Evolutionary conservation across 2,329 filamentous ascomycete species (phyloP), one percentile per base, ranked within the genome.

Genomic region (Dactylellina drechsleri): DNA sequence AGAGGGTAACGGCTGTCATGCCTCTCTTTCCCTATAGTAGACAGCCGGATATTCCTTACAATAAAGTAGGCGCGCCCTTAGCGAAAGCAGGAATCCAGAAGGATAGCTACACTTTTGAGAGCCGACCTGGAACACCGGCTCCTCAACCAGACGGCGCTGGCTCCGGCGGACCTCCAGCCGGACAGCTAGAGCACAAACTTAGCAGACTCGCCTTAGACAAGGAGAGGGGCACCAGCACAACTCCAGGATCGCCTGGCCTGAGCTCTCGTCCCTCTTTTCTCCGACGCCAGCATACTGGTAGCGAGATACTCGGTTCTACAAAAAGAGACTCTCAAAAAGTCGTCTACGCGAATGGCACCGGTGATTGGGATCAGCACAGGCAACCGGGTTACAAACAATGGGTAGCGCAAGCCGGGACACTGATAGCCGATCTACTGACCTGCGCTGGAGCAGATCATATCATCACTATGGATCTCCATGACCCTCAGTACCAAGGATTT

Each of bases 361-460:
- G 85, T 68, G 86, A 85, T 79, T 85, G 90, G 81, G 23, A 82
- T 49, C 91, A 91, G 81, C 88, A 92, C 81, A 89, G 92, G 18
- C 93, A 94, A 81, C 92, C 93, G 6, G 95, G 95, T 59, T 99
- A 99, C 83, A 95, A 95, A 84, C 92, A 97, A 84, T 99, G 95
- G 95, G 94, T 99, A 77, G 95, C 95, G 20, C 95, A 98, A 84
- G 93, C 95, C 49, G 95, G 95, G 74, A 98, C 93, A 31, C 87
- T 99, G 68, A 91, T 99, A 57, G 95, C 95, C 59, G 93, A 98
- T 81, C 88, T 99, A 52, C 86, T 99, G 78, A 97, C 93, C 47
- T 97, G 93, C 83, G 94, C 95, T 77, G 95, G 95, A 77, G 93
- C 95, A 53, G 94, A 99, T 82, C 95, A 98, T 83, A 90, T 95